Base-by-base conservation (phyloP, 1,284 basidiomycete genomes). In the Hymenochaete sp. region DNA sequence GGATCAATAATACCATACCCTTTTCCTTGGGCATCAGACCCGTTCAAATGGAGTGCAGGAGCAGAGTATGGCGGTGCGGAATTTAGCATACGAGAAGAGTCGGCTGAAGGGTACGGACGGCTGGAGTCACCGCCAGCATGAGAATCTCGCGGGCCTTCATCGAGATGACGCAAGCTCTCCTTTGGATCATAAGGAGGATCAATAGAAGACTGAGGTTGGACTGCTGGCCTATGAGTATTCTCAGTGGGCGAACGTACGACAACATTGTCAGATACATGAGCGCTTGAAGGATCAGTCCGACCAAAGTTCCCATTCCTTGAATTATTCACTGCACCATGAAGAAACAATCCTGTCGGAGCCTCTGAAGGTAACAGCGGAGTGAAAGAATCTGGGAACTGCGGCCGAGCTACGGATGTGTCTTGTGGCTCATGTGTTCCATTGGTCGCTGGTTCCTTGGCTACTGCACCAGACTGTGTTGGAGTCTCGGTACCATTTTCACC, bases 111-210 rank as follows among this genome's bases (percentile, higher is more conserved):
- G 13, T 6, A 5, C 5, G 14, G 32, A 5, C 14, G 9, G 28
- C 26, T 32, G 24, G 28, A 41, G 18, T 31, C 26, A 26, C 32
- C 14, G 14, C 24, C 24, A 24, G 38, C 21, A 28, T n/a, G 25
- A 19, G 8, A 18, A 37, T 14, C 24, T 25, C 42, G 47, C 25
- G 35, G 29, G 8, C 44, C 49, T 29, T 43, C 41, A 28, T 16
- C 40, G 7, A 45, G 49, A 45, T 49, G 29, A 22, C 39, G 38
- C 16, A 42, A 25, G n/a, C 35, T 29, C 35, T 45, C 48, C 28
- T 48, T 48, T 8, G 47, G 42, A 21, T 48, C 47, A 44, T 48
- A 48, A 44, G 47, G 41, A 16, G 42, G 47, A 39, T 48, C 47
- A 18, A 8, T 44, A 42, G 42, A 27, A n/a, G 26, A 43, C n/a